Evolutionary conservation across 2,329 filamentous ascomycete species (phyloP).

Genomic region (Aspergillus pseudoviridinutans): DNA sequence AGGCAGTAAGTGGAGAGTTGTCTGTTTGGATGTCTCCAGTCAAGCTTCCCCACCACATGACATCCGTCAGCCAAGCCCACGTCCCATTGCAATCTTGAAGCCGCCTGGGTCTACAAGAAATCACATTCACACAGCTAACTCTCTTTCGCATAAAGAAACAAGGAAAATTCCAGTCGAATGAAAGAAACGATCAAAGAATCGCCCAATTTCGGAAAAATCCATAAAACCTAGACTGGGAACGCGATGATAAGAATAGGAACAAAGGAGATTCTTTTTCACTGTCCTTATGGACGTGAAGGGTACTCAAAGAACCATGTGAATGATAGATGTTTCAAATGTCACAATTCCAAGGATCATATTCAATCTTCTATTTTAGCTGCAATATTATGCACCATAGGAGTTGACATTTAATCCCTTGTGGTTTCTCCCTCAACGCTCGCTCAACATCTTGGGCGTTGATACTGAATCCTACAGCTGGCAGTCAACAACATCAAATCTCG

Average conservation of each 20-base stretch:
- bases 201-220: background rate
- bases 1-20: background rate
- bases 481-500: background rate
- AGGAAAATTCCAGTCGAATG: background rate
- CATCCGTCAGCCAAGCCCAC: constrained; percentile 13
- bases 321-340: background rate
- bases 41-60: constrained; percentile 20
- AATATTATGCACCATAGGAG: background rate
- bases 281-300: background rate
- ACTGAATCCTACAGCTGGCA: background rate
- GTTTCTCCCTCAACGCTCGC: background rate
- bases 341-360: background rate
- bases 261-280: background rate
- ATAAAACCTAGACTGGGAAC: background rate
- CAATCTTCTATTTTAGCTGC: background rate
- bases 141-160: background rate
- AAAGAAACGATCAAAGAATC: background rate
- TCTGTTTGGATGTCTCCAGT: background rate
- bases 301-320: background rate
- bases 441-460: background rate
- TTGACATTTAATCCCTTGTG: background rate
- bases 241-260: background rate
- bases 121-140: background rate
- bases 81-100: background rate
- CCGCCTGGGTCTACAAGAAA: background rate